These are phyloP conservation scores for Excoecaria cochinchinensis DNA, from an alignment of 345 rosid genomes.

Conservation along the genomic window DNA sequence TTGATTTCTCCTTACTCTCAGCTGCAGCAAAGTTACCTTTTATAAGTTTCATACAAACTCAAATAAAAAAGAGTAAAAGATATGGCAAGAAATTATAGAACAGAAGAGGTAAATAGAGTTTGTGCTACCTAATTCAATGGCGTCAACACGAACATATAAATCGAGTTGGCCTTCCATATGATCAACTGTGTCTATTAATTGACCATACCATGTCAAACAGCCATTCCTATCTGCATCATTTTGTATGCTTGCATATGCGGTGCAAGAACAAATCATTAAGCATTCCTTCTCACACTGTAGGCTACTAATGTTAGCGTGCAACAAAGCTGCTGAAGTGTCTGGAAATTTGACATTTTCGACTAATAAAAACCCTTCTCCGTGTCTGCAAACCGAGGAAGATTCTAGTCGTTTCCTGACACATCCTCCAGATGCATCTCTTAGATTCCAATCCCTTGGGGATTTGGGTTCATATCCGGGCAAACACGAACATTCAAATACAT, in stretches of 20 bases:
- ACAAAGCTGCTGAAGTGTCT: conserved; percentile 8
- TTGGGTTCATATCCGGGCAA: conserved; percentile 4
- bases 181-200: conserved; percentile 15
- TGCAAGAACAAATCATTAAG: conserved; percentile 12
- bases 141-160: conserved; percentile 24
- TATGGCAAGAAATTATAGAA: neutral
- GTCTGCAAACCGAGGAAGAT: neutral
- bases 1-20: neutral
- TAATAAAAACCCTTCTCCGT: conserved; percentile 18
- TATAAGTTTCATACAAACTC: neutral
- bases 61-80: neutral
- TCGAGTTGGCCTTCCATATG: neutral
- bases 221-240: neutral
- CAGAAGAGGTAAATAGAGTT: neutral
- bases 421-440: conserved; percentile 1
- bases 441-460: neutral
- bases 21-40: conserved; percentile 1
- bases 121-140: conserved; percentile 23
- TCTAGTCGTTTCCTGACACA: conserved; percentile 4
- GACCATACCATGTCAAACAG: conserved; percentile 23
- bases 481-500: conserved; percentile 5
- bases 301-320: neutral
- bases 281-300: conserved; percentile 11
- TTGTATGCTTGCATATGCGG: conserved; percentile 5
- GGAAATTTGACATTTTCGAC: conserved; percentile 2